These are phyloP conservation scores for Solanum etuberosum DNA, from an alignment of 257 asterid species.

Conservation along the genomic window DNA sequence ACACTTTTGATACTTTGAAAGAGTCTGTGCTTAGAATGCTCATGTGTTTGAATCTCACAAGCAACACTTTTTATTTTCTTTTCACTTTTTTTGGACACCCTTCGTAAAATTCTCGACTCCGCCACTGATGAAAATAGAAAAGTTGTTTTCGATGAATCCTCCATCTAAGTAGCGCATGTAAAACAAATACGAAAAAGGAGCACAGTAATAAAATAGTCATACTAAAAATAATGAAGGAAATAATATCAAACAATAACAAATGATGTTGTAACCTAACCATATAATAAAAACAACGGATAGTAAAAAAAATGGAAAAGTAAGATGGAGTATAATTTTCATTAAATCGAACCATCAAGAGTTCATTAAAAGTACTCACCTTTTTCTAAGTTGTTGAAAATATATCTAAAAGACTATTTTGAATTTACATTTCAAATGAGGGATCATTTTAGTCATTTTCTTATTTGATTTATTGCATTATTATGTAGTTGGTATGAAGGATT, in stretches of 20 bases:
- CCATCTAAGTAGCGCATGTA: background rate
- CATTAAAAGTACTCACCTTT: background rate
- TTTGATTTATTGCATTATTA: background rate
- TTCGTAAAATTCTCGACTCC: too few relatives aligned
- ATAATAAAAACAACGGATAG: background rate
- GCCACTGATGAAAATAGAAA: fast-evolving
- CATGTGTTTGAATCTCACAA: too few relatives aligned
- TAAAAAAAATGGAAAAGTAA: background rate
- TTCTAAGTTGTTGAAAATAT: background rate
- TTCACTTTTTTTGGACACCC: too few relatives aligned
- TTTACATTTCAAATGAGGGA: background rate
- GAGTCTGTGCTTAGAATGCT: too few relatives aligned
- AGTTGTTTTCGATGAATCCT: fast-evolving
- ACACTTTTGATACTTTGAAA: background rate
- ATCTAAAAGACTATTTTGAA: background rate
- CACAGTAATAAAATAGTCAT: background rate
- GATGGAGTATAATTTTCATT: background rate
- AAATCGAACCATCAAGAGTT: background rate
- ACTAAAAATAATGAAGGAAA: background rate
- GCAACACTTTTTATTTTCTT: too few relatives aligned
- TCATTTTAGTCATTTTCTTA: background rate
- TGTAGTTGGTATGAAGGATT: background rate
- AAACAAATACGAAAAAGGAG: background rate
- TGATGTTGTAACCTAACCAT: background rate
- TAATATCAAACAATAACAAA: background rate